Percentiles rank a stretch among this genome's conserved stretches.
phyloP scores from a whole-genome alignment of 306 rosid species.

The Corylus heterophylla region DNA sequence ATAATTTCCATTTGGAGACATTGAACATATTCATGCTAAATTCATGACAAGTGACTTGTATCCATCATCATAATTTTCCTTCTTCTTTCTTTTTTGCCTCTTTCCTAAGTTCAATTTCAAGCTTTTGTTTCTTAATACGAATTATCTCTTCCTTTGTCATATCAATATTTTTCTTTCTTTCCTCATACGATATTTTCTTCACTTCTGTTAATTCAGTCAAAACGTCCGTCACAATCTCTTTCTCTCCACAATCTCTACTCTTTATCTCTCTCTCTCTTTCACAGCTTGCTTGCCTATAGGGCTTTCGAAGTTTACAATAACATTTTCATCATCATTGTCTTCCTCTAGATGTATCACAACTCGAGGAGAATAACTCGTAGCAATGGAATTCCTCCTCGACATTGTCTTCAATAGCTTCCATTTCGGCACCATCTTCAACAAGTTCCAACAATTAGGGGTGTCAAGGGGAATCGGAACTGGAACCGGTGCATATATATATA shows the following conservation, averaged over 20 bases:
- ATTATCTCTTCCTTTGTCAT: background rate
- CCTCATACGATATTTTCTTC: background rate
- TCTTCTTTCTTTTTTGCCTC: too few species aligned
- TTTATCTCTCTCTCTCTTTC: background rate
- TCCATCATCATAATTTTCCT: too few species aligned
- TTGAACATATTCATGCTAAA: too few species aligned
- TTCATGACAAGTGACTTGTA: too few species aligned
- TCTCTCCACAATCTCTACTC: too few species aligned
- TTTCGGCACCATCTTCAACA: background rate
- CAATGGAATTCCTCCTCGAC: background rate
- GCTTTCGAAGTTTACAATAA: background rate
- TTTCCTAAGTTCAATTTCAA: background rate
- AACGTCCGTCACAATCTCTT: background rate
- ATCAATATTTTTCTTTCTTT: background rate
- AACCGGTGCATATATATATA: too few species aligned
- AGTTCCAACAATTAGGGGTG: background rate
- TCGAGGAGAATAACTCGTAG: background rate
- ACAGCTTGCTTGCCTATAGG: background rate
- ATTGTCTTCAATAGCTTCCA: background rate
- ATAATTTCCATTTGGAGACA: too few species aligned
- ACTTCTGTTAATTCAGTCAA: background rate
- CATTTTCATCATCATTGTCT: background rate
- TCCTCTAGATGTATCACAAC: background rate
- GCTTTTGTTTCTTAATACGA: background rate
- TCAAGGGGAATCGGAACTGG: background rate